Base-by-base conservation (phyloP, 176 grass and related monocot genomes). In the Triticum dicoccoides region DNA sequence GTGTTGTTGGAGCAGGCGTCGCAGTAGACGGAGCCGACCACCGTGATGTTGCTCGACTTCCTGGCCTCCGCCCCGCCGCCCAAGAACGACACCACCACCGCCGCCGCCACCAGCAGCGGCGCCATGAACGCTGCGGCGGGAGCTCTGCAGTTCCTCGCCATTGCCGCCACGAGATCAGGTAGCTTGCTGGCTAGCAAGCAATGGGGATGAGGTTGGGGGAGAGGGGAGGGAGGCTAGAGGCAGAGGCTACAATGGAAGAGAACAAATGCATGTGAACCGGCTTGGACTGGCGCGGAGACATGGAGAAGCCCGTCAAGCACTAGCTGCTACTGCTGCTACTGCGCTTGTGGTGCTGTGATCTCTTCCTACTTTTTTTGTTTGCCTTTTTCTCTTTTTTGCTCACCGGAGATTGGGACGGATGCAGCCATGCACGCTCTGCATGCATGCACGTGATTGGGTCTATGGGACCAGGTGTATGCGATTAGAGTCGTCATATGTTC, bases 11-110 rank as follows among this genome's bases (percentile, higher is more conserved):
- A 89, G 92, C 97, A 99, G 79, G 90, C 87, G 39, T 99, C 97
- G 49, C 97, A 99, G 83, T 94, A 99, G 27, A 99, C 97, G 21
- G 94, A 91, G n/a, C 97, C 97, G 20, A 96, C 89, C 12, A 99
- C 97, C 44, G 94, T 99, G 77, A 99, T 93, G 80, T 97, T 96
- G 33, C 73, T 37, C 35, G 91, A 66, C 69, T 14, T 76, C 85
- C 61, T 81, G 25, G 94, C 92, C 44, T 91, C 92, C 10, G 81
- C 83, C 30, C 37, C 82, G 61, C 35, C 82, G 61, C 35, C 58
- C 45, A 83, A 13, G 34, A 87, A 21, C 61, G 70, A 13, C 32
- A 30, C 2, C 1, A 0, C 21, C 78, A 41, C 44, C 29, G 17
- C 6, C 17, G 17, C 6, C 78, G 64, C 17, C 30, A 61, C 7